phyloP scores from a whole-genome alignment of 1,284 basidiomycete species.

The Rhizopogon parksii region DNA sequence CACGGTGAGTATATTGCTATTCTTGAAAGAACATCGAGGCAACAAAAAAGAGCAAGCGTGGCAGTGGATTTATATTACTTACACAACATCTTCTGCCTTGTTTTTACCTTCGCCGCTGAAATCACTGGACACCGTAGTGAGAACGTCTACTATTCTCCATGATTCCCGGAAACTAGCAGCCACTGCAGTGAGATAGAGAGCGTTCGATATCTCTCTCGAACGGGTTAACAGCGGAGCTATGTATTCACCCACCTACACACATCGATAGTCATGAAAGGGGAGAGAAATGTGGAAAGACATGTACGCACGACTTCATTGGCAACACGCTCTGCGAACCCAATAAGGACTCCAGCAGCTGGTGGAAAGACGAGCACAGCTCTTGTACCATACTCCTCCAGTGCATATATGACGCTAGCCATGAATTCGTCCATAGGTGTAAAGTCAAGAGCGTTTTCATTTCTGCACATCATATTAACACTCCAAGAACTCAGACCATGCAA shows the following conservation, averaged over 20 bases:
- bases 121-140: conserved; percentile 45
- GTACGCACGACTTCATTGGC: conserved; percentile 67
- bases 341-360: conserved; percentile 60
- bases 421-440: conserved; percentile 94
- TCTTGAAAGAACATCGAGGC: neutral
- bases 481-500: neutral
- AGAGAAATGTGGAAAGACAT: neutral
- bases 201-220: conserved; percentile 69
- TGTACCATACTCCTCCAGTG: conserved; percentile 70
- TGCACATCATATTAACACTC: conserved; percentile 1
- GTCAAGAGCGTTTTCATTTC: conserved; percentile 23
- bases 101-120: neutral
- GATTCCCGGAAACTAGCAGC: conserved; percentile 88
- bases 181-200: conserved; percentile 76
- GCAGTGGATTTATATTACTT: conserved; percentile 18
- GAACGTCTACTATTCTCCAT: conserved; percentile 77
- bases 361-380: conserved; percentile 86
- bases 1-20: neutral
- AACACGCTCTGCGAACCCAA: conserved; percentile 71
- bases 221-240: conserved; percentile 71
- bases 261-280: neutral
- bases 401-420: conserved; percentile 63
- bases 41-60: conserved; percentile 2
- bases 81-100: conserved; percentile 80
- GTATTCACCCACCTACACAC: conserved; percentile 76